Base-by-base conservation (phyloP, 2,329 filamentous ascomycete species). In the Bipolaris zeicola region DNA sequence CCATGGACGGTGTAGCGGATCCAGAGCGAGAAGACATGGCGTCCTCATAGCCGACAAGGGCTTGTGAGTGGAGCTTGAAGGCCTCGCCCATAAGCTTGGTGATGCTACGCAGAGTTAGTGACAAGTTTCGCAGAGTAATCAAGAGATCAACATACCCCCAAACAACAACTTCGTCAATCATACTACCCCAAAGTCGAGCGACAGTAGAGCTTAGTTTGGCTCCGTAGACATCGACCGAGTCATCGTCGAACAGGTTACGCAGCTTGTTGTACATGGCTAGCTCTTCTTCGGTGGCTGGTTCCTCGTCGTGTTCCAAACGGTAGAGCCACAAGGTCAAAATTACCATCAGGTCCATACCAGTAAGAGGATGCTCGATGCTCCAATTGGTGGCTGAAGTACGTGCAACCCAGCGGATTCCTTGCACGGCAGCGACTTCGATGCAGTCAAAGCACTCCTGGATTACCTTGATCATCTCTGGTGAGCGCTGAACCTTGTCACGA, bases 241-340 rank as follows among this genome's bases (percentile, higher is more conserved):
- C 93, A 72, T 96, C 94, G 69, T 95, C 91, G 72, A 96, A 96
- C 68, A 98, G 82, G 76, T 88, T 88, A 66, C 92, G 90, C 60
- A 98, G 84, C 81, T 96, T 96, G 81, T 93, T 90, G 79, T 96
- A 96, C 91, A 96, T 96, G 77, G 82, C 84, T 68, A 90, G 79
- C 78, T 96, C 92, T 71, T 96, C 92, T 65, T 90, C 89, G 28
- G 87, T 91, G 33, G 91, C 90, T 24, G 89, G 88, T 81, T 98
- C 94, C 64, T 96, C 93, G 82, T 99, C 95, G 81, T 98, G 93
- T 89, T 99, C 95, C 82, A 99, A 89, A 80, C 93, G 92, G 82
- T 97, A 98, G 70, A 99, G 89, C 95, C 95, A 99, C 66, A 98
- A 83, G 71, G 92, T 97, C 68, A 99, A 88, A 68, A 97, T 95